phyloP scores from a whole-genome alignment of 768 basidiomycete genomes.

The Russula dissimulans region DNA sequence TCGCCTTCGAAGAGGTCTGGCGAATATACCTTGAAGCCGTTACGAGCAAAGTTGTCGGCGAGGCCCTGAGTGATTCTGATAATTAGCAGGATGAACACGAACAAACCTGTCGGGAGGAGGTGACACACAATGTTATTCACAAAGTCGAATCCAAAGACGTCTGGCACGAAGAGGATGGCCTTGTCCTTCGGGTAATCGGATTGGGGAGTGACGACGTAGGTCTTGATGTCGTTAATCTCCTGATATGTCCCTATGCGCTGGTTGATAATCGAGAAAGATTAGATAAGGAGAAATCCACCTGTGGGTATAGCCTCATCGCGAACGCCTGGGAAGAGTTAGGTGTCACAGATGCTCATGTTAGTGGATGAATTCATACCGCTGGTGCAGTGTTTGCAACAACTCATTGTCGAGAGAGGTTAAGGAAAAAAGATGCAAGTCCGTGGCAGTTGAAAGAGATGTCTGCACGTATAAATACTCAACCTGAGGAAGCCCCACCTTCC shows the following conservation, averaged over 20 bases:
- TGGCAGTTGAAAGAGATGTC: too few relatives aligned
- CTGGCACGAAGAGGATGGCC: conserved; percentile 34
- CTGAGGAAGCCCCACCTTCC: too few relatives aligned
- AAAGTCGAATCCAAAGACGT: conserved; percentile 30
- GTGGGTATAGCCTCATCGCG: too few relatives aligned
- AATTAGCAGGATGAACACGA: background rate
- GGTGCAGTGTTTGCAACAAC: too few relatives aligned
- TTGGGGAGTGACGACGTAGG: conserved; percentile 35
- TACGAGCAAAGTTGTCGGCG: conserved; percentile 35
- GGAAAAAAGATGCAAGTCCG: too few relatives aligned
- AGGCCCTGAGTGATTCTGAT: conserved; percentile 27
- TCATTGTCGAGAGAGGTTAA: too few relatives aligned
- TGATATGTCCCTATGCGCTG: conserved; percentile 6
- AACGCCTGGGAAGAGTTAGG: too few relatives aligned
- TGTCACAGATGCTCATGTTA: too few relatives aligned
- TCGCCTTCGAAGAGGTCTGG: conserved; percentile 24
- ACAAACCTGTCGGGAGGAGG: background rate
- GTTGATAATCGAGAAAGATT: too few relatives aligned
- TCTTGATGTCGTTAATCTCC: conserved; percentile 30
- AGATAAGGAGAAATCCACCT: too few relatives aligned
- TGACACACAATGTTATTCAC: conserved; percentile 26
- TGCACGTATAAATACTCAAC: too few relatives aligned
- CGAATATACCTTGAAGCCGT: conserved; percentile 26
- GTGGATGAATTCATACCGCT: too few relatives aligned
- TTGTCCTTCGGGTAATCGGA: conserved; percentile 33